These are phyloP conservation scores for Vanderwaltozyma polyspora DNA, from an alignment of 805 yeast genomes.

Conservation along the genomic window DNA sequence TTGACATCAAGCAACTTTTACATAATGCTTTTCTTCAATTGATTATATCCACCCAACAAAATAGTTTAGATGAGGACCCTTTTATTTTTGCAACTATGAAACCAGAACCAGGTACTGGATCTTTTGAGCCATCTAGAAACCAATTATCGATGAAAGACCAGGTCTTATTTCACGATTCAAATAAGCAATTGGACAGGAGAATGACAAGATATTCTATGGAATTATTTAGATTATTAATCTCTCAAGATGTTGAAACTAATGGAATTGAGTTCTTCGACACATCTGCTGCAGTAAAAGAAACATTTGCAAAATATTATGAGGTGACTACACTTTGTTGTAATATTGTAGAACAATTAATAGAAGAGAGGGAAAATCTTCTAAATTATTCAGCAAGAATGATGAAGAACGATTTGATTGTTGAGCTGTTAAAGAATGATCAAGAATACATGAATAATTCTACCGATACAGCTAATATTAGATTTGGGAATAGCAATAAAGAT, in stretches of 20 bases:
- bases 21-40: constrained; percentile 48
- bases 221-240: constrained; percentile 35
- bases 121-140: constrained; percentile 12
- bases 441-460: background rate
- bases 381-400: constrained; percentile 65
- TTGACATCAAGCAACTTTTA: constrained; percentile 56
- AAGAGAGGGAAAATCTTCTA: constrained; percentile 55
- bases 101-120: constrained; percentile 33
- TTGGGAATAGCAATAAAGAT: background rate
- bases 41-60: constrained; percentile 52
- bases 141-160: background rate
- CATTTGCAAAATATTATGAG: constrained; percentile 24
- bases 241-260: constrained; percentile 32
- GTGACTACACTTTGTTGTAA: constrained; percentile 24
- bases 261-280: constrained; percentile 25
- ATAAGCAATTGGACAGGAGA: background rate
- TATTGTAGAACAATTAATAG: constrained; percentile 45
- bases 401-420: constrained; percentile 57
- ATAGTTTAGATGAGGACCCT: constrained; percentile 55
- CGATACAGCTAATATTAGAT: no score
- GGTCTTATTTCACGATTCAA: background rate
- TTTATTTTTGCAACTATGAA: constrained; percentile 54
- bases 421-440: constrained; percentile 36
- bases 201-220: constrained; percentile 22
- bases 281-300: constrained; percentile 19